Base-by-base conservation (phyloP, 2,329 filamentous ascomycete species). In the Epichloe uncinata region DNA sequence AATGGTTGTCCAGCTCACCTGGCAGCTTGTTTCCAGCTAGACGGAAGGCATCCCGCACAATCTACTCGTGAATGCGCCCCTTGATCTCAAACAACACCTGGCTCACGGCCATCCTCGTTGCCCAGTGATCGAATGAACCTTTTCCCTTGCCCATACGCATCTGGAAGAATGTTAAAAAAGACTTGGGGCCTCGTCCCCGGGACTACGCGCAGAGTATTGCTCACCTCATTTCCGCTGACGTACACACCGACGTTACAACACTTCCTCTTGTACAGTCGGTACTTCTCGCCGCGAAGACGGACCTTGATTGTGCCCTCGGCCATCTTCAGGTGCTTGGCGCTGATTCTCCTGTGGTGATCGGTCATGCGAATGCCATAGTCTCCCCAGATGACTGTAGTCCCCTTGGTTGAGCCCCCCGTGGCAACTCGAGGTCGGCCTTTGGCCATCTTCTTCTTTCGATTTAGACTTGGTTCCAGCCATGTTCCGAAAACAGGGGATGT, bases 91-190 rank as follows among this genome's bases (percentile, higher is more conserved):
- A 94, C 18, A 96, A 73, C 45, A 98, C 81, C 66, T 93, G 87
- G 69, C 86, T 95, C 47, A 97, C 87, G 8, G 88, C 82, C 57
- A 97, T 82, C 67, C 91, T 82, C 20, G 85, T 81, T 4, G 91
- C 89, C 93, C 93, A 98, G 64, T 95, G 87, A 66, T 98, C 93
- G 64, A 98, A 97, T 54, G 84, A 86, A 59, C 93, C 93, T 67
- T 98, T 98, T 70, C 93, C 93, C 71, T 97, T 98, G 66, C 93
- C 93, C 94, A 98, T 98, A 78, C 93, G 85, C 66, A 88, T 85
- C 81, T 84, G 56, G 6, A 44, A 20, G 48, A 49, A 42, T 22
- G 41, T 50, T 22, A 52, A 44, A 44, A 18, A 18, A 48, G 6
- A 41, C 16, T 33, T 26, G n/a, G 5, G 41, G 12, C 30, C 30